Conservation (phyloP, 192 early-diverging fungal genomes). For the Coemansia sp. region DNA sequence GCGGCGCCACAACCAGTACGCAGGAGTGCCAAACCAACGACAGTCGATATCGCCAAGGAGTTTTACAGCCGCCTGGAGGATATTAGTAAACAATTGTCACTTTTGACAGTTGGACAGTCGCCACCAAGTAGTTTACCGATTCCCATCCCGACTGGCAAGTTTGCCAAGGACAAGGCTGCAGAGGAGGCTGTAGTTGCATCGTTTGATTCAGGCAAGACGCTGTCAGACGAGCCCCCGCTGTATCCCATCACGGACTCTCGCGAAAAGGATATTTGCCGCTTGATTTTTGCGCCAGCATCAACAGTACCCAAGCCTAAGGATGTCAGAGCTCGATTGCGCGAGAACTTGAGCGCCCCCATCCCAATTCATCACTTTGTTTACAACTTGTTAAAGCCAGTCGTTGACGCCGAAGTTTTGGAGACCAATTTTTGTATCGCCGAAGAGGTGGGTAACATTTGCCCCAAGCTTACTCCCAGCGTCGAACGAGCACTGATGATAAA, state of each 20-base stretch:
- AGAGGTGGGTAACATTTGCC: slow-evolving; percentile 45
- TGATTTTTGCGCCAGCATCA: slow-evolving; percentile 22
- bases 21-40: background rate
- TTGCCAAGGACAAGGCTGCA: background rate
- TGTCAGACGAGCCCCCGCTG: background rate
- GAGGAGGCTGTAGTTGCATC: background rate
- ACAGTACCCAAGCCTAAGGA: slow-evolving; percentile 10
- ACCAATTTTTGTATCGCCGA: slow-evolving; percentile 39
- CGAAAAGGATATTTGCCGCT: slow-evolving; percentile 30
- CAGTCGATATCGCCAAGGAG: background rate
- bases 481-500: slow-evolving; percentile 36
- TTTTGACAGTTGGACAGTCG: background rate
- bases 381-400: slow-evolving; percentile 17
- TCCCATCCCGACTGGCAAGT: background rate
- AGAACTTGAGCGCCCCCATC: slow-evolving; percentile 19
- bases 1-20: background rate
- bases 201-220: slow-evolving; percentile 22
- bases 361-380: slow-evolving; percentile 33
- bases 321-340: slow-evolving; percentile 8
- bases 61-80: slow-evolving; percentile 26
- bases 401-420: slow-evolving; percentile 16
- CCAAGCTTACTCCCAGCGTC: slow-evolving; percentile 33
- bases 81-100: slow-evolving; percentile 27
- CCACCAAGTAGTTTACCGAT: background rate
- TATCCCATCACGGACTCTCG: slow-evolving; percentile 9